Evolutionary conservation across 2,329 filamentous ascomycete species (phyloP), one percentile per base, ranked within the genome.

Genomic region (Pestalotiopsis sp.): DNA sequence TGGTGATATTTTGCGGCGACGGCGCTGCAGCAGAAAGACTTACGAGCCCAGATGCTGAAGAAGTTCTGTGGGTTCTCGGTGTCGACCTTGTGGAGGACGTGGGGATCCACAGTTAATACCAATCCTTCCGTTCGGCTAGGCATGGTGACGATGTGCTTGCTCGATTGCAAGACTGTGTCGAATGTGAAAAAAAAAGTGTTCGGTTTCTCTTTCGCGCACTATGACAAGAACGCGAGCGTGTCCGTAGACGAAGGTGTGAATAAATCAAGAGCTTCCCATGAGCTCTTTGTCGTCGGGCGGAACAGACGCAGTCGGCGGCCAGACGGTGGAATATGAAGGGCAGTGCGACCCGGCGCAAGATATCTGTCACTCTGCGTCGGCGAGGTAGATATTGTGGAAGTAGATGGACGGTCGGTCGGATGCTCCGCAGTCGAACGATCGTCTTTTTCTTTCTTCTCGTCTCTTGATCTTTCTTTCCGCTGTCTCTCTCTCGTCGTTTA

Each of bases 41-140:
- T 82, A 97, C 94, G 93, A 79, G 94, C 95, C 94, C 94, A 97
- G 89, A 98, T 97, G 84, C 93, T 94, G 82, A 96, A 97, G 64
- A 98, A 89, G 78, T 94, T 97, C 82, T 97, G 93, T 35, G 93
- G 91, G 79, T 97, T 97, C 73, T 91, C 88, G 1, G 95, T 97
- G 82, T 98, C 94, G 76, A 98, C 94, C 79, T 97, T 94, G 85
- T 96, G 93, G 79, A 99, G 94, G 74, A 95, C 92, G 78, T 91
- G 93, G 71, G 93, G 91, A 83, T 98, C 94, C 79, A 98, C 92
- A 70, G 94, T 94, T 77, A 98, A 86, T 78, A 98, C 92, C 76
- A 95, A 92, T 69, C 92, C 91, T 80, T 92, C 90, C 81, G 97
- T 86, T 82, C 89, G 88, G 78, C 92, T 90, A 83, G 94, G 93